Conservation (phyloP, 2,329 filamentous ascomycete species). For the Penicillium sp. region DNA sequence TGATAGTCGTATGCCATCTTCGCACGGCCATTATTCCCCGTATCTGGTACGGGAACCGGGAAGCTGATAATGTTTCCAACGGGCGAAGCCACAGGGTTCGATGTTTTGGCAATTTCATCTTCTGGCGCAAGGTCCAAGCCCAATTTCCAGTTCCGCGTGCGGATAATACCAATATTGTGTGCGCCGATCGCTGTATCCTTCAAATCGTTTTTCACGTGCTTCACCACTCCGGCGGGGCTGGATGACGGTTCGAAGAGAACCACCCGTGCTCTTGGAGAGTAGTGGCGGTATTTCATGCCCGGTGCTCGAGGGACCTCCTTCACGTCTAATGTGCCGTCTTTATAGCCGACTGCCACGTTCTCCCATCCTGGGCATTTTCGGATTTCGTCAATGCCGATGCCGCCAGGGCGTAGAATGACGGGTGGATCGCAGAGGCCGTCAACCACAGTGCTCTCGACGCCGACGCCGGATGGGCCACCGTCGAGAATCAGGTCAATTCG, state of each 20-base stretch:
- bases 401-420: conserved; percentile 78
- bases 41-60: conserved; percentile 26
- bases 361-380: conserved; percentile 75
- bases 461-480: conserved; percentile 79
- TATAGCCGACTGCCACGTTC: conserved; percentile 70
- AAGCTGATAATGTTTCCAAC: conserved; percentile 30
- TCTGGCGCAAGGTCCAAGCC: conserved; percentile 29
- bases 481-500: conserved; percentile 84
- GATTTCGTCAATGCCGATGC: conserved; percentile 77
- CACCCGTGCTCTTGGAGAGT: conserved; percentile 84
- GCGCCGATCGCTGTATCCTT: conserved; percentile 29
- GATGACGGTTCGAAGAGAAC: conserved; percentile 68
- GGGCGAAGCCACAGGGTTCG: conserved; percentile 24
- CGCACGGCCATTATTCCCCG: conserved; percentile 11
- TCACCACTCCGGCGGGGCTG: conserved; percentile 25
- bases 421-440: conserved; percentile 82
- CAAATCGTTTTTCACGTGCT: conserved; percentile 35
- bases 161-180: conserved; percentile 39
- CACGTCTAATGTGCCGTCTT: conserved; percentile 66
- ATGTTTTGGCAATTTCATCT: conserved; percentile 21
- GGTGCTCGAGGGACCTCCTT: conserved; percentile 72
- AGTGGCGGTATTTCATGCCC: conserved; percentile 99
- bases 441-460: conserved; percentile 95
- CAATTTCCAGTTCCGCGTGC: conserved; percentile 37
- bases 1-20: conserved; percentile 62